Evolutionary conservation across 176 grass and related monocot species (phyloP), one percentile per base, ranked within the genome.

Genomic region (Zoysia japonica): DNA sequence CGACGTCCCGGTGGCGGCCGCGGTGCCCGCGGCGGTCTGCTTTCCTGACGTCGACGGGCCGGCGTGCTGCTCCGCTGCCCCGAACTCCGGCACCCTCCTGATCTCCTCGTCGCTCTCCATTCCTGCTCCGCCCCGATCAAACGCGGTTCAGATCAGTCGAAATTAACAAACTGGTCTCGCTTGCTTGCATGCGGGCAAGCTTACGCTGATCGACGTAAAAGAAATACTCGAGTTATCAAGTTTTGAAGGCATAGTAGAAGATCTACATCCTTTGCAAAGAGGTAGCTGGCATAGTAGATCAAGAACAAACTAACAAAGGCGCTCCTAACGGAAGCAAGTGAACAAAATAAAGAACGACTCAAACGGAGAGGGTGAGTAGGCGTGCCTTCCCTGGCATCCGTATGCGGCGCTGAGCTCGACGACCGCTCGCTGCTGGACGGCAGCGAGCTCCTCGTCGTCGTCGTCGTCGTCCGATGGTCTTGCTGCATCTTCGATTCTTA

Each of bases 371-470:
- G 11, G 11, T 61, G 3, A 12, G 71, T 19, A 11, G 10, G 36
- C 48, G 78, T 78, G 82, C 91, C 94, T 93, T 97, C 28, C 28
- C 28, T 28, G 28, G 28, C 28, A 28, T 28, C 86, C 37, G 88
- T 91, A 9, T 82, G 85, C 5, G 44, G 80, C 6, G 74, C 85
- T 5, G 96, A 95, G 84, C 92, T 95, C 9, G 90, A 99, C 14
- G 92, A 99, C 77, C 92, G 85, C 64, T 93, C 90, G 88, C 92
- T 99, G 88, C 96, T 99, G 65, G 92, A 99, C 69, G 75, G 90
- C 63, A 88, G 88, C 67, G 91, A 90, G 83, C 80, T 89, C 28
- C 28, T 28, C 28, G 28, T 28, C 28, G 28, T 28, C 69, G 89
- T 85, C 71, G 73, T 81, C 82, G 59, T 61, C 59, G 28, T 28